Evolutionary conservation across 345 rosid genomes (phyloP).

Genomic region (Theobroma cacao): DNA sequence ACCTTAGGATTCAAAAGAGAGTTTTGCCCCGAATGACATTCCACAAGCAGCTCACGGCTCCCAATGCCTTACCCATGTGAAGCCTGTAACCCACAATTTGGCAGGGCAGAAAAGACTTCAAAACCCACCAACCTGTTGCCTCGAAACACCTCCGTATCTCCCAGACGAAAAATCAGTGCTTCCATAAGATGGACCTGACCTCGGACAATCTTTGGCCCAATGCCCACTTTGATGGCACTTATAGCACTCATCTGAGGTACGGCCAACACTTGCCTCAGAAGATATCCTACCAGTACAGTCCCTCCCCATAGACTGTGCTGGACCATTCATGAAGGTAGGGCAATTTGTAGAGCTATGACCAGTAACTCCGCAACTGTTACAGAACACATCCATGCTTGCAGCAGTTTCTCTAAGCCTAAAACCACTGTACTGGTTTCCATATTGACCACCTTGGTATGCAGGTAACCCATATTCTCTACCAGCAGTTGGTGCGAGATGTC

Average conservation of each 20-base stretch:
- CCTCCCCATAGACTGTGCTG: slow-evolving; percentile 38
- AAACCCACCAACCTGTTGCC: slow-evolving; percentile 49
- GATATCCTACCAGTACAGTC: slow-evolving; percentile 27
- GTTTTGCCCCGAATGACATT: background rate
- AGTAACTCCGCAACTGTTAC: slow-evolving; percentile 60
- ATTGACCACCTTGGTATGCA: slow-evolving; percentile 44
- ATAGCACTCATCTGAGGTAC: slow-evolving; percentile 38
- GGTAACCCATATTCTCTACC: slow-evolving; percentile 32
- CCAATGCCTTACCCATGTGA: background rate
- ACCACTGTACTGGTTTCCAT: slow-evolving; percentile 44
- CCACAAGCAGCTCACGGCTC: background rate
- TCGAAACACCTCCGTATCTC: slow-evolving; percentile 45
- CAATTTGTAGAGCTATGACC: slow-evolving; percentile 70
- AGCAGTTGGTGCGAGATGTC: slow-evolving; percentile 31
- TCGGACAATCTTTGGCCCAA: slow-evolving; percentile 68
- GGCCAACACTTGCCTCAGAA: slow-evolving; percentile 29
- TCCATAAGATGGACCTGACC: slow-evolving; percentile 36
- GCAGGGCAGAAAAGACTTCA: slow-evolving; percentile 12
- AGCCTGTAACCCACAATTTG: background rate
- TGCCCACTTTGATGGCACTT: slow-evolving; percentile 66
- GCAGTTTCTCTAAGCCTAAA: slow-evolving; percentile 25
- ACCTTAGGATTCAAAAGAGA: background rate
- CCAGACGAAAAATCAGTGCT: slow-evolving; percentile 34
- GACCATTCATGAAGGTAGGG: slow-evolving; percentile 61
- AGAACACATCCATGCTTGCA: slow-evolving; percentile 23